Evolutionary conservation across 2,329 filamentous ascomycete species (phyloP).

Genomic region (Talaromyces funiculosus): DNA sequence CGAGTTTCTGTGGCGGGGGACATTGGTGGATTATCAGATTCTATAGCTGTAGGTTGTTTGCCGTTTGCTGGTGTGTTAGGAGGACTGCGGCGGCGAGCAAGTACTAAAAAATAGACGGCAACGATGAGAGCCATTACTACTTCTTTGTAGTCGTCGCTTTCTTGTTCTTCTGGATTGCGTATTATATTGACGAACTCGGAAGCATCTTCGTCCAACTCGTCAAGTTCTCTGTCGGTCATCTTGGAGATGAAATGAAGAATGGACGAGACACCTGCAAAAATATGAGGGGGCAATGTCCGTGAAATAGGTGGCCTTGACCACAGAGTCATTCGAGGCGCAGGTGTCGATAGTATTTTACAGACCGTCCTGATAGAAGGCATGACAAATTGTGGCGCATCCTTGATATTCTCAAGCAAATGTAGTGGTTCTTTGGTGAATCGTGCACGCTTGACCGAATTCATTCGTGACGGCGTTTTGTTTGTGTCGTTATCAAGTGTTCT

Average conservation of each 20-base stretch:
- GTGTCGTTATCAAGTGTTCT: constrained; percentile 21
- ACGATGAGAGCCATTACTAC: constrained; percentile 35
- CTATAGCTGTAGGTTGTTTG: background rate
- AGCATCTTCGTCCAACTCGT: constrained; percentile 34
- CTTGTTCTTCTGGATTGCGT: constrained; percentile 38
- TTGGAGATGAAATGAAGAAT: constrained; percentile 47
- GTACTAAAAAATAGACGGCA: constrained; percentile 41
- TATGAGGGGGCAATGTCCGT: constrained; percentile 59
- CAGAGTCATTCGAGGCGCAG: constrained; percentile 34
- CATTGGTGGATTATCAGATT: background rate
- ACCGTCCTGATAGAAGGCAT: constrained; percentile 62
- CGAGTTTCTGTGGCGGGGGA: constrained; percentile 10
- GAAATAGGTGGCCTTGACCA: constrained; percentile 36
- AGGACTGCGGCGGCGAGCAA: constrained; percentile 46
- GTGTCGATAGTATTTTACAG: constrained; percentile 56
- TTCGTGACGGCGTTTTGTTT: constrained; percentile 40
- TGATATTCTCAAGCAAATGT: constrained; percentile 23
- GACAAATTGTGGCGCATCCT: constrained; percentile 58
- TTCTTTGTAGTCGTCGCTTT: constrained; percentile 39
- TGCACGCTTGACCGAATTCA: constrained; percentile 21
- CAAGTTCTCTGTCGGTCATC: constrained; percentile 44
- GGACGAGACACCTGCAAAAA: constrained; percentile 65
- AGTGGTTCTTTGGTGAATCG: constrained; percentile 17
- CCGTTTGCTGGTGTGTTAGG: background rate
- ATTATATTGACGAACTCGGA: constrained; percentile 34